Percentiles rank a stretch among this genome's conserved stretches.
Evolutionary conservation across 2,329 filamentous ascomycete species (phyloP).

Genomic region (Cercospora sp.): DNA sequence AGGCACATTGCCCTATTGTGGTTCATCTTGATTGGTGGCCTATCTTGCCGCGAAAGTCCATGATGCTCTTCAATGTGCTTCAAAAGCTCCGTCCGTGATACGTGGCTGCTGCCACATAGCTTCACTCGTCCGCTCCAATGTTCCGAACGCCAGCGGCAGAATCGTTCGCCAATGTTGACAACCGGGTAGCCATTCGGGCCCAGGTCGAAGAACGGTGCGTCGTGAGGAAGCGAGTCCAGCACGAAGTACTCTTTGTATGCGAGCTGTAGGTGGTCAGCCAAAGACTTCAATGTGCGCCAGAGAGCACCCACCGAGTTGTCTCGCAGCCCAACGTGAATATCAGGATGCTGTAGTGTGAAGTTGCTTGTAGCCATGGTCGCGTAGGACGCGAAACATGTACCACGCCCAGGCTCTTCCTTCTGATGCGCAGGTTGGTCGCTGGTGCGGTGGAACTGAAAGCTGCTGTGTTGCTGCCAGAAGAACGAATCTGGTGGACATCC

Average conservation of each 20-base stretch:
- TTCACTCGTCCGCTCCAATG: neutral
- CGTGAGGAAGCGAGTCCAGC: neutral
- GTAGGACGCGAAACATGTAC: neutral
- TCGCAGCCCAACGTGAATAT: neutral
- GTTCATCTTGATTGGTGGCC: neutral
- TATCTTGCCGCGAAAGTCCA: neutral
- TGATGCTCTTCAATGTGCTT: neutral
- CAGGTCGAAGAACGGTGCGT: neutral
- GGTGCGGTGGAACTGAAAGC: neutral
- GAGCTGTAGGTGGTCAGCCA: neutral
- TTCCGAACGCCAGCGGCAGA: neutral
- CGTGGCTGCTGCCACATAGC: neutral
- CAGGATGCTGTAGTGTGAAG: neutral
- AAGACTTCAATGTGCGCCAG: neutral
- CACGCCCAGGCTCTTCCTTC: neutral
- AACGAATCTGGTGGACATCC: neutral
- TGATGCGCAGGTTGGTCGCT: neutral
- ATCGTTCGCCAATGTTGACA: constrained; percentile 11
- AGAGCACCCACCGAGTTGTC: neutral
- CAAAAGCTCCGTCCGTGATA: neutral
- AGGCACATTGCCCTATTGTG: neutral
- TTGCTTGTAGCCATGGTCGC: neutral
- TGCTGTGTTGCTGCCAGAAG: neutral
- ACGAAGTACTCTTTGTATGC: constrained; percentile 4
- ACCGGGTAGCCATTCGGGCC: constrained; percentile 7